Percentiles rank a stretch among this genome's conserved stretches.
Evolutionary conservation across 371 early-diverging fungal genomes (phyloP).

Genomic region (Phascolomyces articulosus): DNA sequence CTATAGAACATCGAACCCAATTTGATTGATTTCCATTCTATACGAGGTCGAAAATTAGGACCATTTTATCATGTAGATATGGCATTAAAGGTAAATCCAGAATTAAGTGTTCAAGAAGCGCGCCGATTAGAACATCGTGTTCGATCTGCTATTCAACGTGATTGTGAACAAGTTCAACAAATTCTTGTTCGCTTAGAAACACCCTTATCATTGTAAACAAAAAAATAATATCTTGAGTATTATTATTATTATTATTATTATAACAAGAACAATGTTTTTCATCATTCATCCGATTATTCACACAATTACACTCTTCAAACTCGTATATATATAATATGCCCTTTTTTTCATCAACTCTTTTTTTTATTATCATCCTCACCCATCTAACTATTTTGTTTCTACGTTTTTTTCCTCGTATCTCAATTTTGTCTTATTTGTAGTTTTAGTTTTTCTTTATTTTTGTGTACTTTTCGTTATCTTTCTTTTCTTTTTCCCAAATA

Average conservation of each 20-base stretch:
- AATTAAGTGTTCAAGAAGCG: conserved; percentile 32
- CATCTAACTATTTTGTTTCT: too few species aligned
- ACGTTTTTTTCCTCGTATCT: background rate
- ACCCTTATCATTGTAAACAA: background rate
- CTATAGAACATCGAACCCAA: conserved; percentile 26
- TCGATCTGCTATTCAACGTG: conserved; percentile 24
- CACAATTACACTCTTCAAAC: too few species aligned
- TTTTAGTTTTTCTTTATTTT: too few species aligned
- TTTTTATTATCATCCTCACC: too few species aligned
- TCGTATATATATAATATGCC: too few species aligned
- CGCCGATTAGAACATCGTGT: conserved; percentile 35
- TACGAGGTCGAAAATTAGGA: conserved; percentile 51
- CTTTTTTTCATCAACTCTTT: too few species aligned
- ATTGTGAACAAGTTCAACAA: conserved; percentile 43
- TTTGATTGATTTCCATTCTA: conserved; percentile 42
- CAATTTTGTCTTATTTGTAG: background rate
- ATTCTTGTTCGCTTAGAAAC: conserved; percentile 37
- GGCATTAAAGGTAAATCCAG: conserved; percentile 38
- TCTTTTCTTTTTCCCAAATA: too few species aligned
- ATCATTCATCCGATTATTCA: too few species aligned
- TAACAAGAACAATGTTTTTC: too few species aligned
- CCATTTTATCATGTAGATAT: conserved; percentile 49
- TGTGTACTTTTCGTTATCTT: too few species aligned
- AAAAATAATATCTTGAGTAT: too few species aligned
- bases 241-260: too few species aligned